Base-by-base conservation (phyloP, 495 filamentous ascomycete genomes). In the Parachaetomium inaequale region DNA sequence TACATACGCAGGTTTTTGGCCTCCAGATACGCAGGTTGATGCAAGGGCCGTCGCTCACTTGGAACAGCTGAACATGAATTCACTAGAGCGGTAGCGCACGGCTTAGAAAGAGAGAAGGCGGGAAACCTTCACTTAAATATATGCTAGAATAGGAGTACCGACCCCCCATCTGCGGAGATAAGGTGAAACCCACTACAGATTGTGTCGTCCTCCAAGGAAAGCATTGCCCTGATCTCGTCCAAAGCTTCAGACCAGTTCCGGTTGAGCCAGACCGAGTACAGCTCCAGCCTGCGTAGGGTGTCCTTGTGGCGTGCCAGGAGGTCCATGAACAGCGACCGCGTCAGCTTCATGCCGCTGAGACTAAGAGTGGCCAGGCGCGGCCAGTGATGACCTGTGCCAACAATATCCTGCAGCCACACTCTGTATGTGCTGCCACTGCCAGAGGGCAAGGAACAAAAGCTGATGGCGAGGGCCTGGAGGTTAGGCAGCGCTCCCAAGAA, bases 401-500 rank as follows among this genome's bases (percentile, higher is more conserved):
- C 14, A 1, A 50, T 12, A 17, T 31, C 47, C 3, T 7, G 1
- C 12, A 50, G 15, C 49, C 49, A 31, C 1, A 15, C 43, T 21
- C 23, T 21, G 49, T 14, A n/a, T 14, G 28, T 7, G 4, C 26
- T 28, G 28, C 14, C 6, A 1, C 49, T 14, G 25, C 15, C n/a
- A 8, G 11, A 25, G 3, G 23, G 10, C 45, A 25, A 14, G 21
- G 19, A 25, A 21, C 31, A 53, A 15, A 61, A 61, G 7, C 26
- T 19, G 34, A 61, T 32, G n/a, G 47, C 19, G 1, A 61, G 58
- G 38, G 23, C 4, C 21, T 43, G 34, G 10, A 61, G 58, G 34
- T 25, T 19, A 7, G 47, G 34, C 43, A 61, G 23, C 3, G 19
- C 47, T 3, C 21, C 58, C 12, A 61, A 31, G 25, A 61, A 61